Percentiles rank a stretch among this genome's conserved stretches.
phyloP scores from a whole-genome alignment of 768 basidiomycete species.

The Boletus subcaerulescens region DNA sequence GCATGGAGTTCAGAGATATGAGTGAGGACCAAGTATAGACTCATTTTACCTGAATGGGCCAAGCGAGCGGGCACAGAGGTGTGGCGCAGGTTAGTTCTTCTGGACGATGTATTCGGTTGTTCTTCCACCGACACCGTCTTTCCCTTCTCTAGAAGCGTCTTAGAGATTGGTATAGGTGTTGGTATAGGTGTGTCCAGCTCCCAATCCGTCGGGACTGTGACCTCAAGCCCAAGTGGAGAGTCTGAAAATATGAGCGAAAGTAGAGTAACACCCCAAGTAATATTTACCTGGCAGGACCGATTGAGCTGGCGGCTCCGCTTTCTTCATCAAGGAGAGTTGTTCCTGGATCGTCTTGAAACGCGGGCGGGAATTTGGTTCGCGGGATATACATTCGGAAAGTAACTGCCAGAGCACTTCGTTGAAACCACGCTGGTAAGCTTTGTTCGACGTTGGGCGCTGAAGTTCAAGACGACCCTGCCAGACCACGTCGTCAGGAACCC shows the following conservation, averaged over 20 bases:
- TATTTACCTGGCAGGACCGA: too few species aligned
- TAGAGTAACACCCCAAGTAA: too few species aligned
- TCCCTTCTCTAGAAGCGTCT: background rate
- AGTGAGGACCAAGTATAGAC: too few species aligned
- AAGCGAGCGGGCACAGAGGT: too few species aligned
- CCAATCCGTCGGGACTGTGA: too few species aligned
- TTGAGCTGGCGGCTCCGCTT: background rate
- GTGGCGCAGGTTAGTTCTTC: too few species aligned
- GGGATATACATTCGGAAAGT: conserved; percentile 2
- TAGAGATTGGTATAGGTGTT: too few species aligned
- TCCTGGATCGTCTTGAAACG: conserved; percentile 1
- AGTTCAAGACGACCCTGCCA: background rate
- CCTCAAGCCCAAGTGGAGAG: too few species aligned
- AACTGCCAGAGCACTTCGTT: conserved; percentile 1
- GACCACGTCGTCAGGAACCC: background rate
- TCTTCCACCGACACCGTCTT: background rate
- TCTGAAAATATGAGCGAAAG: too few species aligned
- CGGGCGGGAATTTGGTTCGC: background rate
- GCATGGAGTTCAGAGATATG: too few species aligned
- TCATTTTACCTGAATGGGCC: too few species aligned
- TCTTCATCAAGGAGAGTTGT: background rate
- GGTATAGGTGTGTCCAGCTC: too few species aligned
- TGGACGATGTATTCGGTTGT: background rate
- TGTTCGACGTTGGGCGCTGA: background rate
- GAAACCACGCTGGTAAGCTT: conserved; percentile 1